Evolutionary conservation across 2,329 filamentous ascomycete genomes (phyloP).

Genomic region (Ophiobolus disseminans): DNA sequence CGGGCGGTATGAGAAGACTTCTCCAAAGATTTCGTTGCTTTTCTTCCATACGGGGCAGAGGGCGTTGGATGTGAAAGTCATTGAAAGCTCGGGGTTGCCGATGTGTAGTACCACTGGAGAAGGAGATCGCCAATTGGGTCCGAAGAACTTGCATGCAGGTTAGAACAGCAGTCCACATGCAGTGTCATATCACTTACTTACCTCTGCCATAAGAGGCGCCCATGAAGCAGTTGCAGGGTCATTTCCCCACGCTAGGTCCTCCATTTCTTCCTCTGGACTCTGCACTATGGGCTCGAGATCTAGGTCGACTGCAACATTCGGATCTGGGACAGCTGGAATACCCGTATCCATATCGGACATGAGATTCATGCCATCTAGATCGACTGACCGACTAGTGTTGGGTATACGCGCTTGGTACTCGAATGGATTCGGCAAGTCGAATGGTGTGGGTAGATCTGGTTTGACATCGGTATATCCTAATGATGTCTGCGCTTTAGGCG

Average conservation of each 20-base stretch:
- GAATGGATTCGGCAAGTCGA: constrained; percentile 17
- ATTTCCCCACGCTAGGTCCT: constrained; percentile 18
- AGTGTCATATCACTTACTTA: background rate
- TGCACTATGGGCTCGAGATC: constrained; percentile 25
- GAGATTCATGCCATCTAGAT: constrained; percentile 45
- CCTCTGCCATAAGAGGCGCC: constrained; percentile 39
- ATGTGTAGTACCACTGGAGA: constrained; percentile 42
- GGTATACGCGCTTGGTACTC: constrained; percentile 17
- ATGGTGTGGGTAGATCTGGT: constrained; percentile 15
- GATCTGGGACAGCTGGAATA: constrained; percentile 6
- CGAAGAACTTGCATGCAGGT: constrained; percentile 33
- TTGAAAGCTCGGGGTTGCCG: constrained; percentile 19
- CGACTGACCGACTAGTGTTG: constrained; percentile 18
- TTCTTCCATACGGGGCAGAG: constrained; percentile 39
- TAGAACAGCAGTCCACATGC: background rate
- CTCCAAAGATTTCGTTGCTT: constrained; percentile 40
- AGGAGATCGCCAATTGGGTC: constrained; percentile 36
- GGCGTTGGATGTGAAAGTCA: constrained; percentile 8
- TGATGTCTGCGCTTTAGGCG: constrained; percentile 24
- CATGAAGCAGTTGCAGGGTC: constrained; percentile 34
- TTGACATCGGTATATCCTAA: constrained; percentile 27
- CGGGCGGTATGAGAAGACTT: constrained; percentile 28
- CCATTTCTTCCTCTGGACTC: constrained; percentile 12
- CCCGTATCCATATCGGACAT: constrained; percentile 15
- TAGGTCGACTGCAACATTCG: constrained; percentile 14